phyloP scores from a whole-genome alignment of 2,329 filamentous ascomycete species.

The Colletotrichum filicis region DNA sequence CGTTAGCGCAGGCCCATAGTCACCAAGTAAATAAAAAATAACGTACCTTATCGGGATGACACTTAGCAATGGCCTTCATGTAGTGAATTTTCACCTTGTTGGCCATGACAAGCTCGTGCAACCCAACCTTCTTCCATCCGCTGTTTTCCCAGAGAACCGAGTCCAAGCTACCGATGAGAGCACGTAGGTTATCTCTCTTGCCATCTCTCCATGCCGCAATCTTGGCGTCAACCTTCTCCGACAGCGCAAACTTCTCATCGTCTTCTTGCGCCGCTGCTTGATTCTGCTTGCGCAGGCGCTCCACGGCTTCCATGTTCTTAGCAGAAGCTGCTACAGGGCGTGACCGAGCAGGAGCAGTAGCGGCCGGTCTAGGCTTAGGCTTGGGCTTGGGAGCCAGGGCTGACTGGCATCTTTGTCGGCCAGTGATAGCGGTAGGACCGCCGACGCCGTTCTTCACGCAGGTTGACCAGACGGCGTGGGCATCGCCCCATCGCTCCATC shows the following conservation, averaged over 20 bases:
- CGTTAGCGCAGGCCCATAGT: background rate
- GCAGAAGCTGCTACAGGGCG: constrained; percentile 55
- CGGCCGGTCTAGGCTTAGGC: constrained; percentile 51
- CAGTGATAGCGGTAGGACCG: constrained; percentile 85
- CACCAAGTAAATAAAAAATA: background rate
- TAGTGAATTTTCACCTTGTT: constrained; percentile 97
- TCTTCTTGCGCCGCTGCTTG: constrained; percentile 86
- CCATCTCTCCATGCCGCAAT: constrained; percentile 87
- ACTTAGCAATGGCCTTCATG: constrained; percentile 99
- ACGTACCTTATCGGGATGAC: constrained; percentile 97
- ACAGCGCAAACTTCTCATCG: constrained; percentile 90
- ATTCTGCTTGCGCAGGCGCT: constrained; percentile 84
- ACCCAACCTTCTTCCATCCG: constrained; percentile 95
- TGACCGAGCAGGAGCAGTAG: constrained; percentile 44
- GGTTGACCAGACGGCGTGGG: constrained; percentile 80
- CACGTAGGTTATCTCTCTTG: constrained; percentile 92
- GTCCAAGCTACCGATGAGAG: constrained; percentile 87
- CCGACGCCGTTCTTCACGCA: constrained; percentile 89
- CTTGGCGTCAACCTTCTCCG: constrained; percentile 85
- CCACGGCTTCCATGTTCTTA: constrained; percentile 80
- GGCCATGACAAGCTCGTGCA: constrained; percentile 92
- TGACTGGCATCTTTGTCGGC: constrained; percentile 89
- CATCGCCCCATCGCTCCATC: constrained; percentile 93
- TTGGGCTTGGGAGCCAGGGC: constrained; percentile 79
- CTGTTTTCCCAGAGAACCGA: constrained; percentile 90